Base-by-base conservation (phyloP, 2,329 filamentous ascomycete species). In the Hypomyces rosellus region DNA sequence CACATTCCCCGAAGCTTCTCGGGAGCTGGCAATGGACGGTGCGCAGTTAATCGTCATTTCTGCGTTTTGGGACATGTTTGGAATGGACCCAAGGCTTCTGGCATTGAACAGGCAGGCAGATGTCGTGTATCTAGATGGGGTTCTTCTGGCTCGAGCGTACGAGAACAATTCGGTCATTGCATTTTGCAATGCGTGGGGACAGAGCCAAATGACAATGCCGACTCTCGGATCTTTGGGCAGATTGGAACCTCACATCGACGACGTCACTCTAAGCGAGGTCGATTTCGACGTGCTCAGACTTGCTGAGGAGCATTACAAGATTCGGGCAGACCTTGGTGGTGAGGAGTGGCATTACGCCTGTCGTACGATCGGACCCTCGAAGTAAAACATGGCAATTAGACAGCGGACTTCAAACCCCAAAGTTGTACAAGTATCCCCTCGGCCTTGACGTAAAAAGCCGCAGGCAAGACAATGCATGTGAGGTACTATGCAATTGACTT, bases 111-210 rank as follows among this genome's bases (percentile, higher is more conserved):
- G 30, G 13, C 33, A 43, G 18, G 41, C 46, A 2, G 46, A 48
- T 20, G 39, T 40, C 2, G 46, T 48, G 3, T 43, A 41, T 15
- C 16, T 43, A 25, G 46, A 48, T 11, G 34, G 39, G 1, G 39
- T 30, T 11, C 41, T 34, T 6, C 37, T 48, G 25, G 39, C 46
- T 8, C 25, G 46, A 30, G 46, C 46, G 15, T 48, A n/a, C 14
- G 46, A 48, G 39, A 48, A 48, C 33, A 43, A 33, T 14, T 48
- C 39, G 1, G 46, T 39, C 6, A 16, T 43, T 25, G 39, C 33
- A 13, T 48, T 48, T 18, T 48, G 46, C 33, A 48, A 48, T 14
- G 46, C 46, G 11, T 43, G 46, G 46, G 46, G 39, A 2, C 46
- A 43, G 12, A 48, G 46, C 4, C 39, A 48, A 18, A n/a, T 48